These are phyloP conservation scores for Cephalotrichum gorgonifer DNA, from an alignment of 2,329 filamentous ascomycete species.

Conservation along the genomic window DNA sequence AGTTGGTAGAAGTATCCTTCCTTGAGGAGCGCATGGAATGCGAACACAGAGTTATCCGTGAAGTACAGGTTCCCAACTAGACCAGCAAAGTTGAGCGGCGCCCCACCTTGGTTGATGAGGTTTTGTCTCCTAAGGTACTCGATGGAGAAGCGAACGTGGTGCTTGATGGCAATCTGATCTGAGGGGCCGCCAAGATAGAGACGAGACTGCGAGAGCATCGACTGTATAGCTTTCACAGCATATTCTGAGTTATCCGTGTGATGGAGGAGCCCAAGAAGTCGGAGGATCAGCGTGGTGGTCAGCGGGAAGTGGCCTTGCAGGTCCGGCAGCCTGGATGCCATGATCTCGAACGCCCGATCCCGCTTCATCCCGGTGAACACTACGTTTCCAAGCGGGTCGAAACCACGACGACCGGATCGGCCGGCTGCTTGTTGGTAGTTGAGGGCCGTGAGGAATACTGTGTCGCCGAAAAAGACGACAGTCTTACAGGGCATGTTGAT, in stretches of 20 bases:
- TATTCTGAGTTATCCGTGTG: constrained; percentile 54
- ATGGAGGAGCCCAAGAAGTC: constrained; percentile 56
- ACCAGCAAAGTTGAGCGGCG: constrained; percentile 62
- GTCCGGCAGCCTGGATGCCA: constrained; percentile 64
- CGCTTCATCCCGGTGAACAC: constrained; percentile 59
- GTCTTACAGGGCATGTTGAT: constrained; percentile 83
- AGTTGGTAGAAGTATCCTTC: constrained; percentile 57
- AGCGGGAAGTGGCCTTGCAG: constrained; percentile 68
- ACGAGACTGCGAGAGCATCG: constrained; percentile 58
- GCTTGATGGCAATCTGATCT: constrained; percentile 58
- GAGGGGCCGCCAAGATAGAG: constrained; percentile 61
- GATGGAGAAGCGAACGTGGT: constrained; percentile 71
- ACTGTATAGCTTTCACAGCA: constrained; percentile 51
- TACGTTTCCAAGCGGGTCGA: constrained; percentile 71
- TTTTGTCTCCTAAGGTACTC: constrained; percentile 64
- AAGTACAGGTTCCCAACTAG: constrained; percentile 65
- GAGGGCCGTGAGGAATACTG: constrained; percentile 60
- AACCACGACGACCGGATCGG: constrained; percentile 69
- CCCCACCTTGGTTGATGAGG: constrained; percentile 50
- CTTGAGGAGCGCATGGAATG: constrained; percentile 64
- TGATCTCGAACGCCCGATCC: constrained; percentile 54
- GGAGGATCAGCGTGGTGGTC: constrained; percentile 61
- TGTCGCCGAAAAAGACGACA: constrained; percentile 67
- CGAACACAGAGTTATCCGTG: constrained; percentile 65
- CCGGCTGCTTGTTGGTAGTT: constrained; percentile 68